These are phyloP conservation scores for Mycena belliarum DNA, from an alignment of 768 basidiomycete genomes.

Conservation along the genomic window DNA sequence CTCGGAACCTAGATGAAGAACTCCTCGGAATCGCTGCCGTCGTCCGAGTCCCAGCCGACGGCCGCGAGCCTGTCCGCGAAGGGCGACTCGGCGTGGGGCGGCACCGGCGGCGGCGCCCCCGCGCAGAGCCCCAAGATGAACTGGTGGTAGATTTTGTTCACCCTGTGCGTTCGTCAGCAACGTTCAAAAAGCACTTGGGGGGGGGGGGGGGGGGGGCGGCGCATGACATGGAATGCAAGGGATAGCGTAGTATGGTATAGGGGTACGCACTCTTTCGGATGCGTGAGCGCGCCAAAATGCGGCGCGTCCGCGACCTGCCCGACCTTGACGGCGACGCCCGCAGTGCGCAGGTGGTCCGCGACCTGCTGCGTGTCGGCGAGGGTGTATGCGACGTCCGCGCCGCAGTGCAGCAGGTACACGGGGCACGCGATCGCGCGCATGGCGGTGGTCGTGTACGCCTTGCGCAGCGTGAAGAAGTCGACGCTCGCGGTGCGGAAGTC, in stretches of 20 bases:
- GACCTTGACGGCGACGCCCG: conserved; percentile 16
- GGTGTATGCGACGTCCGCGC: conserved; percentile 24
- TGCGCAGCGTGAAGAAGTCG: conserved; percentile 20
- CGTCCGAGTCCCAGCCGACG: background rate
- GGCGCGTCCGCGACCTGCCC: conserved; percentile 8
- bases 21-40: background rate
- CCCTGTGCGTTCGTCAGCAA: background rate
- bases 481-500: conserved; percentile 14
- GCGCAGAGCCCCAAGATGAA: background rate
- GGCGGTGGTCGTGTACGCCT: conserved; percentile 5
- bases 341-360: background rate
- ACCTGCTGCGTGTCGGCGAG: conserved; percentile 10
- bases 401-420: conserved; percentile 18
- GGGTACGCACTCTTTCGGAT: conserved; percentile 9
- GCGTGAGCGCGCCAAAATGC: conserved; percentile 17
- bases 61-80: background rate
- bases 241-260: background rate
- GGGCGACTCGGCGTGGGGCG: background rate
- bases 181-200: background rate
- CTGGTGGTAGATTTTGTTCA: background rate
- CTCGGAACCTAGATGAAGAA: no score
- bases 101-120: background rate
- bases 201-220: no score
- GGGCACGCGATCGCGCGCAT: conserved; percentile 15
- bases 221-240: no score